phyloP scores from a whole-genome alignment of 73 alveolate species.

The Effrenium voratum region DNA sequence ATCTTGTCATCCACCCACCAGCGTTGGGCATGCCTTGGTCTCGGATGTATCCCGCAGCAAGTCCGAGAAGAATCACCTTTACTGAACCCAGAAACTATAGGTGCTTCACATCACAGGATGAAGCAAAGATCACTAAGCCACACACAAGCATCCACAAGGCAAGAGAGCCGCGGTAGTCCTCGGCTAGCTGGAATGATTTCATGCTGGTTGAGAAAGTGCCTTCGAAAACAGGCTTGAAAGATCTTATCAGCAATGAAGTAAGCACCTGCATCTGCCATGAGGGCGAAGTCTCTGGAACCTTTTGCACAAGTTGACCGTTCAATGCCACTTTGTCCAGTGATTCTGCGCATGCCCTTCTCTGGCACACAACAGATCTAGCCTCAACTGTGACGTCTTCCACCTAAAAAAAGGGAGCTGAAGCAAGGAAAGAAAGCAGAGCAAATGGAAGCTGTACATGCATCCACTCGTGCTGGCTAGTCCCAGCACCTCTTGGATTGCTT shows the following conservation, averaged over 20 bases:
- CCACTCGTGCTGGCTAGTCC: too few relatives aligned
- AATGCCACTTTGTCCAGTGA: slow-evolving; percentile 8
- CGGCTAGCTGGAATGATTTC: background rate
- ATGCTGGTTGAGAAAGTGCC: background rate
- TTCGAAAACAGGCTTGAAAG: background rate
- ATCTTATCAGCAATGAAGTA: background rate
- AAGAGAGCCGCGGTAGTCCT: background rate
- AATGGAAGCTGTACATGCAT: too few relatives aligned
- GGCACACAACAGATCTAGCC: background rate
- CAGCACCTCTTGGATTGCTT: too few relatives aligned
- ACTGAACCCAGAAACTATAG: too few relatives aligned
- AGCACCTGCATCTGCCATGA: slow-evolving; percentile 1
- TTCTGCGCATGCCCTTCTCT: slow-evolving; percentile 12
- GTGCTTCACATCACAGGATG: background rate
- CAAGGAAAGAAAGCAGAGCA: too few relatives aligned
- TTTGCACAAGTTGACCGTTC: slow-evolving; percentile 8
- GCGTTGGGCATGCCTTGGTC: background rate
- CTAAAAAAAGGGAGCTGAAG: background rate
- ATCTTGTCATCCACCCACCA: background rate
- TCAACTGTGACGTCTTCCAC: slow-evolving; percentile 1
- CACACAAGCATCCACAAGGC: background rate
- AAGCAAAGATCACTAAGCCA: background rate
- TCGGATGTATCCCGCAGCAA: too few relatives aligned
- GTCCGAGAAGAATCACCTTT: too few relatives aligned
- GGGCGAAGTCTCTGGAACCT: slow-evolving; percentile 15